phyloP scores from a whole-genome alignment of 2,329 filamentous ascomycete species.

The Aspergillus sp. region DNA sequence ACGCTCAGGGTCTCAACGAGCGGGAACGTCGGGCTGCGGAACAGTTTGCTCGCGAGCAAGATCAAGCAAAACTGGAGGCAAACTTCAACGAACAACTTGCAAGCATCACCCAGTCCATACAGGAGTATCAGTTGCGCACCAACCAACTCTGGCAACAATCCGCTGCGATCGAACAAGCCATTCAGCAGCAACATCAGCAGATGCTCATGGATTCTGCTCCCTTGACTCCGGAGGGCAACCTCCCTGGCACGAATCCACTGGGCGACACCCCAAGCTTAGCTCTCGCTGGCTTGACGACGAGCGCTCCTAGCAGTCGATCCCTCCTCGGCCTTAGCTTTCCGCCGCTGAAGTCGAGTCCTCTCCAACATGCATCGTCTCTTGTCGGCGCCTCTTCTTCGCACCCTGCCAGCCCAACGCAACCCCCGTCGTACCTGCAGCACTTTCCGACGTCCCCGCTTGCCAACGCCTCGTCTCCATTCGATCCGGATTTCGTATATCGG shows the following conservation, averaged over 20 bases:
- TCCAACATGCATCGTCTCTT: constrained; percentile 34
- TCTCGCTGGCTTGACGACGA: constrained; percentile 25
- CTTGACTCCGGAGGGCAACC: constrained; percentile 58
- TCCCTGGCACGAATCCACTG: constrained; percentile 51
- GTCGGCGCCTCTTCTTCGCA: constrained; percentile 30
- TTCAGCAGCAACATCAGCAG: constrained; percentile 46
- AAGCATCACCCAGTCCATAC: constrained; percentile 41
- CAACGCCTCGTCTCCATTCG: constrained; percentile 30
- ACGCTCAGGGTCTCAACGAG: constrained; percentile 56
- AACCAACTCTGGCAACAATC: constrained; percentile 45
- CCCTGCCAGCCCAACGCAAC: constrained; percentile 32
- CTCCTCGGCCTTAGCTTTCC: constrained; percentile 36
- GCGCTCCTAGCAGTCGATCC: constrained; percentile 29
- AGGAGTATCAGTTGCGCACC: constrained; percentile 43
- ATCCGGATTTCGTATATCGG: constrained; percentile 29
- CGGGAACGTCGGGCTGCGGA: constrained; percentile 50
- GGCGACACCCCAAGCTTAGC: constrained; percentile 26
- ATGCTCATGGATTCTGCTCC: constrained; percentile 43
- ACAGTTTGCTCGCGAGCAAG: constrained; percentile 44
- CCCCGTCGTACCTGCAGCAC: constrained; percentile 28
- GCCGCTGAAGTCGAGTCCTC: constrained; percentile 32
- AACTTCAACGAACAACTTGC: constrained; percentile 43
- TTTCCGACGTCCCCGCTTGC: constrained; percentile 34
- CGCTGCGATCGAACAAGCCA: constrained; percentile 41
- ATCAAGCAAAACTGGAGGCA: constrained; percentile 43